A percentile compares a stretch with the other conserved stretches of the same genome.
Evolutionary conservation across 2,329 filamentous ascomycete species (phyloP).

Genomic region (Paecilomyces dactylethromorphus): DNA sequence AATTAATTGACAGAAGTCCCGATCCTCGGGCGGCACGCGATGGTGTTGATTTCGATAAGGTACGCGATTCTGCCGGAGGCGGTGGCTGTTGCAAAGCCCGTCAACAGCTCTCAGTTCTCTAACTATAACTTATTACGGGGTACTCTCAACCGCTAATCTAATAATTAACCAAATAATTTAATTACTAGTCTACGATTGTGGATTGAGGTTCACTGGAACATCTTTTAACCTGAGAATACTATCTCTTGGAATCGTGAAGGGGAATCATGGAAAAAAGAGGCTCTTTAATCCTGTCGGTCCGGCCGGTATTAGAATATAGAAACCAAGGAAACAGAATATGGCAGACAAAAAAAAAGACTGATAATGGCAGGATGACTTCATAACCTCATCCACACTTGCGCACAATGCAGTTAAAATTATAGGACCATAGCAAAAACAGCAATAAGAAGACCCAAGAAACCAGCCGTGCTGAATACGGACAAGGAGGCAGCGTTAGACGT

Average conservation of each 20-base stretch:
- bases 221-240: neutral
- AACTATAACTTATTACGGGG: neutral
- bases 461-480: neutral
- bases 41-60: neutral
- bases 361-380: neutral
- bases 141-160: neutral
- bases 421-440: slow-evolving; percentile 3
- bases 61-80: neutral
- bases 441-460: slow-evolving; percentile 4
- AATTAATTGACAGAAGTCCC: neutral
- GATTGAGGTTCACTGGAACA: neutral
- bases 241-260: neutral
- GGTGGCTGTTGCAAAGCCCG: neutral
- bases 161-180: neutral
- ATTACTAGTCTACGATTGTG: neutral
- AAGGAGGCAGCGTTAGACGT: slow-evolving; percentile 1
- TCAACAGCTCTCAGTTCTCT: neutral
- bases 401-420: slow-evolving; percentile 4
- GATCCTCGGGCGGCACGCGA: neutral
- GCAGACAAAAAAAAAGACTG: neutral
- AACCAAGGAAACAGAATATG: neutral
- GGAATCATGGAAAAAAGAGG: neutral
- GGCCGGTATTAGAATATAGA: slow-evolving; percentile 1
- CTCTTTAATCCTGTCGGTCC: neutral
- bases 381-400: neutral